phyloP scores from a whole-genome alignment of 768 basidiomycete species.

The Russula sp. region DNA sequence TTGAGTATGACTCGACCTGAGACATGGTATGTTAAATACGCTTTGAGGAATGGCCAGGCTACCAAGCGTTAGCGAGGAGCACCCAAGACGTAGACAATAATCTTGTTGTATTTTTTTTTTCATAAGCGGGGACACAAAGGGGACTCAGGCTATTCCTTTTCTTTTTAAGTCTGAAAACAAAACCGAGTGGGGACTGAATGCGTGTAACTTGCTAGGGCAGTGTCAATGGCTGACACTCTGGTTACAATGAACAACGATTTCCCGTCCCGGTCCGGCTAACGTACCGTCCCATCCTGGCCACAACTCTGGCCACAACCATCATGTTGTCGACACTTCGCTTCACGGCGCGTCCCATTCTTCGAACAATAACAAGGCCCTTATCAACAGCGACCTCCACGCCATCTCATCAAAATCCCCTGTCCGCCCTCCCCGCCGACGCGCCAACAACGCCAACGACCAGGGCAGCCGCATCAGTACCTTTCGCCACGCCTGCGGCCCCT shows the following conservation, averaged over 20 bases:
- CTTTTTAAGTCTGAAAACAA: slow-evolving; percentile 1
- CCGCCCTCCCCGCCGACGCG: neutral
- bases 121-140: slow-evolving; percentile 7
- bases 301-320: slow-evolving; percentile 1
- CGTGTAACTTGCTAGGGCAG: neutral
- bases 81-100: slow-evolving; percentile 10
- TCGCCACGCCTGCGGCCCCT: neutral
- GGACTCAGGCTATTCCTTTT: slow-evolving; percentile 1
- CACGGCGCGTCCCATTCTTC: slow-evolving; percentile 4
- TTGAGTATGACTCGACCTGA: slow-evolving; percentile 5
- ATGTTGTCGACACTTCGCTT: slow-evolving; percentile 12
- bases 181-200: neutral
- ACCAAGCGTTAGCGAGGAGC: neutral
- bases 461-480: neutral
- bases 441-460: neutral
- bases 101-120: slow-evolving; percentile 14
- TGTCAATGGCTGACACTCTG: no score
- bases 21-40: slow-evolving; percentile 10
- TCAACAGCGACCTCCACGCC: slow-evolving; percentile 7
- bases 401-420: slow-evolving; percentile 7
- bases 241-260: neutral
- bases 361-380: slow-evolving; percentile 13
- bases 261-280: neutral
- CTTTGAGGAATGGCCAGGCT: neutral
- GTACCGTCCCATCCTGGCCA: neutral